A percentile compares a stretch with the other conserved stretches of the same genome.
Conservation (phyloP, 1,139 yeast species). For the Zygoascus meyerae region DNA sequence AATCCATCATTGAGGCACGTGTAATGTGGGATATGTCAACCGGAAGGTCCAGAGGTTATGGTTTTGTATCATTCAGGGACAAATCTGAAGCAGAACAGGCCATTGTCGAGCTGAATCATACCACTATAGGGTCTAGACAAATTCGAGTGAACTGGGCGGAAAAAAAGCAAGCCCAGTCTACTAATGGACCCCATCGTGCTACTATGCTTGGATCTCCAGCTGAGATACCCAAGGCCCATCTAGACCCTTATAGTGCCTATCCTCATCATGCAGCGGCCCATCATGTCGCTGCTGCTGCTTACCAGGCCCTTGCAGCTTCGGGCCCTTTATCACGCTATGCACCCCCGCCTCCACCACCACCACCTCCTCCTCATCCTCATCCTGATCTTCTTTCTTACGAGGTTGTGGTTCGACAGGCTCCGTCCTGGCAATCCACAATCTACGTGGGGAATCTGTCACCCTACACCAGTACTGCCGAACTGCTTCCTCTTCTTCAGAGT, state of each 20-base stretch:
- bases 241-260: background rate
- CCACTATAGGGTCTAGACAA: slow-evolving; percentile 63
- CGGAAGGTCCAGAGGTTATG: slow-evolving; percentile 86
- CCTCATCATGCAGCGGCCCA: background rate
- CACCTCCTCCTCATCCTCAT: background rate
- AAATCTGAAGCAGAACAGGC: slow-evolving; percentile 71
- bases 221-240: slow-evolving; percentile 28
- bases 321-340: background rate
- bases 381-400: slow-evolving; percentile 40
- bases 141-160: slow-evolving; percentile 89
- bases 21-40: slow-evolving; percentile 98
- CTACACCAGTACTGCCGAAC: slow-evolving; percentile 63
- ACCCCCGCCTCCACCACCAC: background rate
- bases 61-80: slow-evolving; percentile 74
- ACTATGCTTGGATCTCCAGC: background rate
- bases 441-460: slow-evolving; percentile 83
- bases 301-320: slow-evolving; percentile 1
- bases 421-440: slow-evolving; percentile 83
- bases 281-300: slow-evolving; percentile 2
- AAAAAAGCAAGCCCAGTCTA: slow-evolving; percentile 41
- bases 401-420: slow-evolving; percentile 66
- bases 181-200: background rate
- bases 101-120: slow-evolving; percentile 69
- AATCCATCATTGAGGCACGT: slow-evolving; percentile 71
- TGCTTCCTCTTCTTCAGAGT: slow-evolving; percentile 68